Percentiles rank a stretch among this genome's conserved stretches.
phyloP scores from a whole-genome alignment of 257 asterid genomes.

The Penstemon eatonii region DNA sequence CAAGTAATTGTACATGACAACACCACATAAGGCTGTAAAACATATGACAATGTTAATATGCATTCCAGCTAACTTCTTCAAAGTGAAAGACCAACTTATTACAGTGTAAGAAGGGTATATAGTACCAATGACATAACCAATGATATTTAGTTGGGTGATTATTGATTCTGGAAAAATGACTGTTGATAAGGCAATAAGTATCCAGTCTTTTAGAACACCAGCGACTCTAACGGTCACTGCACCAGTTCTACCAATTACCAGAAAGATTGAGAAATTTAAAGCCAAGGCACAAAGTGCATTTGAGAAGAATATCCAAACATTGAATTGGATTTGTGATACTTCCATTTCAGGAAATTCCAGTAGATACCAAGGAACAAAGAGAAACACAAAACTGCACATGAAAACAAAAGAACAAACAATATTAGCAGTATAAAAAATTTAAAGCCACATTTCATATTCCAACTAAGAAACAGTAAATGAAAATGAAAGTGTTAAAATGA shows the following conservation, averaged over 20 bases:
- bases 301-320: conserved; percentile 93
- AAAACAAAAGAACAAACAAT: conserved; percentile 16
- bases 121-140: conserved; percentile 91
- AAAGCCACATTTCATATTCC: conserved; percentile 18
- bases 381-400: conserved; percentile 81
- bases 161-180: conserved; percentile 89
- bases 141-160: conserved; percentile 77
- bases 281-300: conserved; percentile 94
- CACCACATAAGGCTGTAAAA: conserved; percentile 86
- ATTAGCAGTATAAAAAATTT: conserved; percentile 4
- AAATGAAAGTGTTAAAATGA: neutral
- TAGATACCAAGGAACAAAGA: conserved; percentile 95
- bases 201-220: conserved; percentile 98
- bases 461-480: conserved; percentile 10
- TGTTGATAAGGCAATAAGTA: conserved; percentile 90
- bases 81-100: conserved; percentile 19
- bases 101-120: conserved; percentile 20
- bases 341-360: conserved; percentile 96
- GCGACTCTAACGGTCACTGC: conserved; percentile 98
- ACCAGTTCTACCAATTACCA: conserved; percentile 96
- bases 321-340: conserved; percentile 80
- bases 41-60: conserved; percentile 14
- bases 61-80: conserved; percentile 13
- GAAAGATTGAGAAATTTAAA: conserved; percentile 91
- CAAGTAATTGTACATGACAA: conserved; percentile 62